A percentile compares a stretch with the other conserved stretches of the same genome.
phyloP scores from a whole-genome alignment of 257 asterid species.

The Rehmannia glutinosa region DNA sequence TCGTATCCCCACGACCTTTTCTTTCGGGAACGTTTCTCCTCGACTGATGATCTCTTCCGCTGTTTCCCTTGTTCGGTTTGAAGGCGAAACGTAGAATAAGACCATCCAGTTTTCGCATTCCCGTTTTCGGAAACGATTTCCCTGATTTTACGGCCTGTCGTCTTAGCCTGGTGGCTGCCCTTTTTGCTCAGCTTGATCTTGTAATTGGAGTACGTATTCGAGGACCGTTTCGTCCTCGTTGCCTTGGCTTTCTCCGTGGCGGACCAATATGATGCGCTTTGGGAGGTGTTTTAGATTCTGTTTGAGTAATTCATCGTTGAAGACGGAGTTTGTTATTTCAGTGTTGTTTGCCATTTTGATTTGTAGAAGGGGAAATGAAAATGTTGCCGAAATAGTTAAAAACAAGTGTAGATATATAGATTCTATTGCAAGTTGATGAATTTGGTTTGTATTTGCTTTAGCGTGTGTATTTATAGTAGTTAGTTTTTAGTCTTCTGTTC shows the following conservation, averaged over 20 bases:
- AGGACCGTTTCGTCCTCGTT: conserved; percentile 32
- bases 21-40: conserved; percentile 25
- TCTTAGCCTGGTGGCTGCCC: conserved; percentile 31
- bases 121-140: conserved; percentile 25
- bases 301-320: too few relatives aligned
- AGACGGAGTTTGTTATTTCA: too few relatives aligned
- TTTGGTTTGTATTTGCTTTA: too few relatives aligned
- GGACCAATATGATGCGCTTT: conserved; percentile 44
- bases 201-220: conserved; percentile 33
- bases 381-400: too few relatives aligned
- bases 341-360: too few relatives aligned
- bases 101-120: neutral
- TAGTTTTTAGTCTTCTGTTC: too few relatives aligned
- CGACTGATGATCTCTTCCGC: conserved; percentile 36
- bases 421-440: too few relatives aligned
- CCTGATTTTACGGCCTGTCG: conserved; percentile 16
- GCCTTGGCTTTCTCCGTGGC: conserved; percentile 45
- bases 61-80: conserved; percentile 35
- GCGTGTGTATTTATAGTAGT: too few relatives aligned
- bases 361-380: too few relatives aligned
- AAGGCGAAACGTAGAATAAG: conserved; percentile 16
- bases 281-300: too few relatives aligned
- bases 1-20: conserved; percentile 39
- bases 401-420: too few relatives aligned
- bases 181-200: conserved; percentile 35